Evolutionary conservation across 176 grass and related monocot genomes (phyloP).

Genomic region (Areca catechu): DNA sequence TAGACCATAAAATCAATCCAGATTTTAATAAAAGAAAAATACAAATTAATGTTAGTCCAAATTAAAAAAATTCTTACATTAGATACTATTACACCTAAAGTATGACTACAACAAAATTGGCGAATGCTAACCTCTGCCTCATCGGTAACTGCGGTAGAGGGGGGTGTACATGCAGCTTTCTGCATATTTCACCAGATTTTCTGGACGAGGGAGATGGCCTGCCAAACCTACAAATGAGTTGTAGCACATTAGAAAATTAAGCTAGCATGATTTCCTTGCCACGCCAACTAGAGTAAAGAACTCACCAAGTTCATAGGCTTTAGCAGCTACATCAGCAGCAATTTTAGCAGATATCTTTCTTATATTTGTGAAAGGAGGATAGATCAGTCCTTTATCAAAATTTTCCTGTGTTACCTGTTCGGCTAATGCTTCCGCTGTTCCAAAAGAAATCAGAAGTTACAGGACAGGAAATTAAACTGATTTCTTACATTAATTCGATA

Average conservation of each 20-base stretch:
- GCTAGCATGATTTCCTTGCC: not conserved
- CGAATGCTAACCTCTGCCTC: not conserved
- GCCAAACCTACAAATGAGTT: conserved; percentile 50
- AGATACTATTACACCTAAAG: too few relatives aligned
- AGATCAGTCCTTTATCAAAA: conserved; percentile 65
- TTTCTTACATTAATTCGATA: too few relatives aligned
- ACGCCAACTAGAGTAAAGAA: conserved; percentile 1
- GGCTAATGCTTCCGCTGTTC: conserved; percentile 76
- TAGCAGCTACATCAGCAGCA: conserved; percentile 70
- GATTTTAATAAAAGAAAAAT: too few relatives aligned
- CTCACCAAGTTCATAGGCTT: conserved; percentile 88
- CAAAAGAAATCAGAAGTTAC: not conserved
- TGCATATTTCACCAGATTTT: conserved; percentile 62
- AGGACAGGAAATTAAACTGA: too few relatives aligned
- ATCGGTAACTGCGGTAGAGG: conserved; percentile 70
- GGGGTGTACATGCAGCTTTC: conserved; percentile 96
- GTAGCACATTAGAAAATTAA: too few relatives aligned
- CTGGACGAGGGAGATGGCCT: conserved; percentile 55
- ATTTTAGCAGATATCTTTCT: conserved; percentile 88
- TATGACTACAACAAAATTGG: too few relatives aligned
- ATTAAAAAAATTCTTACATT: too few relatives aligned
- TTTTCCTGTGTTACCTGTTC: conserved; percentile 65
- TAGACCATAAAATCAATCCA: too few relatives aligned
- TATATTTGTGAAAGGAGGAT: conserved; percentile 77
- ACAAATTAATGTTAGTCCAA: too few relatives aligned